A percentile compares a stretch with the other conserved stretches of the same genome.
phyloP scores from a whole-genome alignment of 768 basidiomycete species.

The Lyophyllum semitale region DNA sequence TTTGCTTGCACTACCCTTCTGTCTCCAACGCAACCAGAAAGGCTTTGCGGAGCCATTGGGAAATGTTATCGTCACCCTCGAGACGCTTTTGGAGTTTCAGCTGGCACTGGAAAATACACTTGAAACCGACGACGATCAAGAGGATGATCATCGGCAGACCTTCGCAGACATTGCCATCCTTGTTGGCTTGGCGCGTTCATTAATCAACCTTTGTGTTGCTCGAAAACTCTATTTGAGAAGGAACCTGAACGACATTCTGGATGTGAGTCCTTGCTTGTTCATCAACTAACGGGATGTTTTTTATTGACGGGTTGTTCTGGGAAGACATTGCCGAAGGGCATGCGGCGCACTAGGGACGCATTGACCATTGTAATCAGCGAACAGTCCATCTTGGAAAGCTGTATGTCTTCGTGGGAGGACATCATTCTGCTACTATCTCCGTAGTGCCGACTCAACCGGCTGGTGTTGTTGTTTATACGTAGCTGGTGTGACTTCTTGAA shows the following conservation, averaged over 20 bases:
- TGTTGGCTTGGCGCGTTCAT: constrained; percentile 16
- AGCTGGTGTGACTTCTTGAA: too few species aligned
- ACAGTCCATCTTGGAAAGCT: constrained; percentile 54
- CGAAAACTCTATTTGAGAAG: constrained; percentile 32
- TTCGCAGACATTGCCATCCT: not conserved
- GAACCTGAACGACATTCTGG: constrained; percentile 36
- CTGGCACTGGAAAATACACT: constrained; percentile 10
- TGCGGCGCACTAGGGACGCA: constrained; percentile 44
- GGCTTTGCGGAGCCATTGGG: not conserved
- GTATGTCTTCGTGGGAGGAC: constrained; percentile 45
- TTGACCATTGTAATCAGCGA: constrained; percentile 51
- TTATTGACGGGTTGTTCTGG: constrained; percentile 5
- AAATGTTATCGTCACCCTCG: constrained; percentile 5
- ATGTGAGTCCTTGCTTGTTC: constrained; percentile 27
- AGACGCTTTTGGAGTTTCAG: constrained; percentile 16
- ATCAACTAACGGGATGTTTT: not conserved
- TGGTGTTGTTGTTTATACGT: too few species aligned
- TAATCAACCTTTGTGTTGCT: constrained; percentile 31
- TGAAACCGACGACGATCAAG: not conserved
- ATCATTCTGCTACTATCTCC: not conserved
- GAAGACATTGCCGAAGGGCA: constrained; percentile 38
- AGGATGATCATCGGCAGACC: not conserved
- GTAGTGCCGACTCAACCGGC: too few species aligned
- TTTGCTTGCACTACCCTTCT: constrained; percentile 33
- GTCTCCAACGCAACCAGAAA: not conserved